Base-by-base conservation (phyloP, 805 yeast genomes). In the Candida hispaniensis region DNA sequence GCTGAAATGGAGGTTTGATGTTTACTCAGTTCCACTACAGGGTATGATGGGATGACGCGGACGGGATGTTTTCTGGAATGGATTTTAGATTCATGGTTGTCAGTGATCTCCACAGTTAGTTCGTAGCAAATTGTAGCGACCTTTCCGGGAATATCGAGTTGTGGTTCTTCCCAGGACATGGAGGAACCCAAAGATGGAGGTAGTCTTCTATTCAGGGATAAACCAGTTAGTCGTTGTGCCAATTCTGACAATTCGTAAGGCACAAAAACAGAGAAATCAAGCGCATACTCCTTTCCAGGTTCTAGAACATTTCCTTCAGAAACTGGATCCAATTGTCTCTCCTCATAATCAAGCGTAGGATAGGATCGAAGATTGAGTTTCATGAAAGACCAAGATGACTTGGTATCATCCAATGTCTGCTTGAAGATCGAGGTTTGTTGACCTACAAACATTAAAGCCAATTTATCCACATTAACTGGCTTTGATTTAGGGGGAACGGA, bases 181-280 rank as follows among this genome's bases (percentile, higher is more conserved):
- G 36, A 32, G 7, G 36, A 32, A 10, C 36, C 36, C 7, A 32
- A 18, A n/a, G 36, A 32, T 3, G 36, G 36, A 13, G 36, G 36
- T 9, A 32, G 36, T 23, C 36, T 22, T 23, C 36, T 16, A 28
- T 32, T 32, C 21, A 32, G 36, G n/a, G 36, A 32, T 4, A 32
- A 23, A 5, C 36, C 36, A 5, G 36, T 32, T 13, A 32, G 36
- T 12, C 36, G 17, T 18, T 32, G 36, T 6, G 36, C 36, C 14
- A 32, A 21, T 13, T 32, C 36, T 4, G 36, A 28, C 20, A 32
- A 23, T 23, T 32, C 36, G 18, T 32, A 28, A 11, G 36, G 36
- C 4, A 32, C 36, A 32, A 32, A 32, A 7, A 32, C 17, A 7
- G 36, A 32, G 9, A 32, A 32, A 18, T 32, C 36, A 3, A 32